Evolutionary conservation across 441 rosid genomes (phyloP).

Genomic region (Adansonia madagascariensis): DNA sequence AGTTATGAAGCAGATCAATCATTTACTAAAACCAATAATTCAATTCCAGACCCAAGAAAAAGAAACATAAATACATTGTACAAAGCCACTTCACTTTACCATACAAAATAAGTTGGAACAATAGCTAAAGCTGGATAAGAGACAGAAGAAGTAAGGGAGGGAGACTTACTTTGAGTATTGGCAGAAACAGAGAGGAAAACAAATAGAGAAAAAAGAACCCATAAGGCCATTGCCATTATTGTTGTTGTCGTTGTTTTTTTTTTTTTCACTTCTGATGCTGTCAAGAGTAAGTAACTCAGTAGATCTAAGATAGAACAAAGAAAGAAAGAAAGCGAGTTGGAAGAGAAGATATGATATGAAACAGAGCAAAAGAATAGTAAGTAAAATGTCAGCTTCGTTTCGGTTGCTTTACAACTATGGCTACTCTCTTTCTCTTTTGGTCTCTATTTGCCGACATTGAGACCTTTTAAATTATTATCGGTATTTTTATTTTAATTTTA

Average conservation of each 20-base stretch:
- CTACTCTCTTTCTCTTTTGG: background rate
- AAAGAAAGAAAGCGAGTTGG: slow-evolving; percentile 9
- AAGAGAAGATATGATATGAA: slow-evolving; percentile 9
- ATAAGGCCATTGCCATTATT: slow-evolving; percentile 33
- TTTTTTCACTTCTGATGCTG: background rate
- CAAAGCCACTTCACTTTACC: background rate
- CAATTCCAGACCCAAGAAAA: background rate
- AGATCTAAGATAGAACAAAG: background rate
- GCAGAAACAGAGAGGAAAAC: slow-evolving; percentile 47
- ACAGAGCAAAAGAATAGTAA: slow-evolving; percentile 17
- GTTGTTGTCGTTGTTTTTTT: background rate
- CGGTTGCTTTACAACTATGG: slow-evolving; percentile 23
- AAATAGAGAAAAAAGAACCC: slow-evolving; percentile 35
- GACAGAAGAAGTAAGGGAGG: background rate
- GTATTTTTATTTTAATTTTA: background rate
- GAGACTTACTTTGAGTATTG: slow-evolving; percentile 44
- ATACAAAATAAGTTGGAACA: background rate
- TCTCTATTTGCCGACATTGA: slow-evolving; percentile 30
- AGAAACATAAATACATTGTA: background rate
- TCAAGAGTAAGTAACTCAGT: background rate
- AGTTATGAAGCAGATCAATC: slow-evolving; percentile 26
- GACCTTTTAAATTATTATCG: background rate
- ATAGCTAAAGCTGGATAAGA: background rate
- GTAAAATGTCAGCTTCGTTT: slow-evolving; percentile 37
- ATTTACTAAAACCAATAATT: background rate